Percentiles rank a stretch among this genome's conserved stretches.
phyloP scores from a whole-genome alignment of 345 rosid species.

The Camelina laxa region DNA sequence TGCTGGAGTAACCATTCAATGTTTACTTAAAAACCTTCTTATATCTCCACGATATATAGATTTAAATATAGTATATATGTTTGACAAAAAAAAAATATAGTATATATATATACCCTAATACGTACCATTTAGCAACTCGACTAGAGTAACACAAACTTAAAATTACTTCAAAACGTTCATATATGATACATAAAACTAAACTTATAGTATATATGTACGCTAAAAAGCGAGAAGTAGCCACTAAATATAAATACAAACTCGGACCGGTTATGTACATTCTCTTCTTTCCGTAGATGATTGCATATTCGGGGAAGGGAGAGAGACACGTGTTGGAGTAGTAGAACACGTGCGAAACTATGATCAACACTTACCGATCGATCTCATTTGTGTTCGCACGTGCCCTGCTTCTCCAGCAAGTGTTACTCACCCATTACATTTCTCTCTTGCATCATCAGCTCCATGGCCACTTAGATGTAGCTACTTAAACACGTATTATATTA shows the following conservation, averaged over 20 bases:
- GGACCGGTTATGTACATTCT: neutral
- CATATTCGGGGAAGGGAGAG: conserved; percentile 49
- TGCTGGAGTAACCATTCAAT: neutral
- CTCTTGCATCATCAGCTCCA: neutral
- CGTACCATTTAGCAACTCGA: neutral
- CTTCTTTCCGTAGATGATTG: neutral
- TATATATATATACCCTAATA: too few species aligned
- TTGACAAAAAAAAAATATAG: too few species aligned
- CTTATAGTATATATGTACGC: too few species aligned
- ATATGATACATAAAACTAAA: neutral
- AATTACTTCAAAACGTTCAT: neutral
- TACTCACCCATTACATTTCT: conserved; percentile 55
- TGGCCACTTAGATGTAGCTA: neutral
- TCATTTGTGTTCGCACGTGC: conserved; percentile 81
- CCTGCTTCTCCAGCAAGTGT: conserved; percentile 99
- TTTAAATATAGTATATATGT: too few species aligned
- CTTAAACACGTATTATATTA: neutral
- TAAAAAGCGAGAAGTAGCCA: neutral
- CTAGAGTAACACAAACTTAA: neutral
- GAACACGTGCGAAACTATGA: conserved; percentile 83
- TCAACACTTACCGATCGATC: neutral
- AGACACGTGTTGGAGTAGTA: conserved; percentile 89
- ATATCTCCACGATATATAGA: neutral
- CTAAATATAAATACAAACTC: neutral
- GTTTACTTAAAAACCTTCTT: neutral